Percentiles rank a stretch among this genome's conserved stretches.
Evolutionary conservation across 495 filamentous ascomycete species (phyloP).

Genomic region (Thozetella sp.): DNA sequence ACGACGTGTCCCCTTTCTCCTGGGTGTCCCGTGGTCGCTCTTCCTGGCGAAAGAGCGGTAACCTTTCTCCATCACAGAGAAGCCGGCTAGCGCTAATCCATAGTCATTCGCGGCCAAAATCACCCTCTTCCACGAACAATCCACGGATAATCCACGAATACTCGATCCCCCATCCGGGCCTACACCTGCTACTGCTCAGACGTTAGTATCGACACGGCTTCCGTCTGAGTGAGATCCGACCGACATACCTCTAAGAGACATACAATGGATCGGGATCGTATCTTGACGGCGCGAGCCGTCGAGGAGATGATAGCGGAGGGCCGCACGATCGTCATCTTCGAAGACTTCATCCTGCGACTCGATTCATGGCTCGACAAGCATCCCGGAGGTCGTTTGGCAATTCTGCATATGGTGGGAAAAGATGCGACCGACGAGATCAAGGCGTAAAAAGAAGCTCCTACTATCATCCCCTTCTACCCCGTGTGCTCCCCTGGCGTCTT

Average conservation of each 20-base stretch:
- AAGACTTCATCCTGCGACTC: conserved; percentile 43
- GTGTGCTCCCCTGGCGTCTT: not conserved
- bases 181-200: too few species aligned
- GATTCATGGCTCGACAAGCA: conserved; percentile 46
- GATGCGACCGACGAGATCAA: conserved; percentile 55
- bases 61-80: too few species aligned
- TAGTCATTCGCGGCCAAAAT: too few species aligned
- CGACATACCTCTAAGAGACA: not conserved
- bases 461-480: not conserved
- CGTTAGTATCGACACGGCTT: too few species aligned
- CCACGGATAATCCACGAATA: too few species aligned
- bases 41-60: too few species aligned
- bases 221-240: not conserved
- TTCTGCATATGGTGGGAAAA: conserved; percentile 51
- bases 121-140: too few species aligned
- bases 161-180: too few species aligned
- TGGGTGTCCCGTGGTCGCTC: too few species aligned
- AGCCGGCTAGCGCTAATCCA: too few species aligned
- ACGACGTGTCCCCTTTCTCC: too few species aligned
- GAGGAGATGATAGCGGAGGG: conserved; percentile 43
- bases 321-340: conserved; percentile 42
- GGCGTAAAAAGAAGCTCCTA: conserved; percentile 24
- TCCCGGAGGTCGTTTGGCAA: conserved; percentile 44
- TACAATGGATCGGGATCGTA: conserved; percentile 16
- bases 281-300: conserved; percentile 25